phyloP scores from a whole-genome alignment of 805 yeast genomes.

The Schwanniomyces sp. region DNA sequence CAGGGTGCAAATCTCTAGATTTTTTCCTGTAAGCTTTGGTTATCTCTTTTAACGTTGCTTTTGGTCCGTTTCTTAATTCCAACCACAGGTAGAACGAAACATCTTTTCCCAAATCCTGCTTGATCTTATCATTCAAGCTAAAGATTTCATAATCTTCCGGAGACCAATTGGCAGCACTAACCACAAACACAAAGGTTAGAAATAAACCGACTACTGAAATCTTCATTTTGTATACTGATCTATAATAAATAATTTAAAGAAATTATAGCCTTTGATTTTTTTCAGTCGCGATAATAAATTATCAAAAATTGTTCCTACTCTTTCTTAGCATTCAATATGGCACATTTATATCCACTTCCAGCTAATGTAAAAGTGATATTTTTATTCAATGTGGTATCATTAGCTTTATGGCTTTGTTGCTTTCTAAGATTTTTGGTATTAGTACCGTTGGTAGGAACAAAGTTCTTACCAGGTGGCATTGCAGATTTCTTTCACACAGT shows the following conservation, averaged over 20 bases:
- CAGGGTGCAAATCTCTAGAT: conserved; percentile 82
- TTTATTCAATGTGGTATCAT: conserved; percentile 31
- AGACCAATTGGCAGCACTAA: conserved; percentile 47
- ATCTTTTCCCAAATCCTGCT: conserved; percentile 59
- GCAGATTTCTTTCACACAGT: conserved; percentile 60
- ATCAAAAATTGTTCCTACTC: not conserved
- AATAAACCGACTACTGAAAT: not conserved
- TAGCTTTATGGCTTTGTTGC: conserved; percentile 50
- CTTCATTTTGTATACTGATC: not conserved
- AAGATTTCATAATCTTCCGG: conserved; percentile 81
- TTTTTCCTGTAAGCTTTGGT: conserved; percentile 67
- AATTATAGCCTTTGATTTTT: not conserved
- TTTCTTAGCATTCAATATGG: conserved; percentile 17
- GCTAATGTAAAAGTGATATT: conserved; percentile 29
- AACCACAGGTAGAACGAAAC: conserved; percentile 71
- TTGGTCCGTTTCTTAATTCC: conserved; percentile 45
- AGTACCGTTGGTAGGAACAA: conserved; percentile 63
- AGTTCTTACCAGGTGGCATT: conserved; percentile 68
- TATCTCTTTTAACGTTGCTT: conserved; percentile 53
- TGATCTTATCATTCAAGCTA: conserved; percentile 62
- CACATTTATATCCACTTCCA: conserved; percentile 36
- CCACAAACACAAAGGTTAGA: conserved; percentile 1
- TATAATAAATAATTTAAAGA: not conserved
- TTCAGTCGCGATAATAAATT: conserved; percentile 3
- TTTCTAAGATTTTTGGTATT: conserved; percentile 49